phyloP scores from a whole-genome alignment of 164 flowering plant species.

The Tetracentron sinense region DNA sequence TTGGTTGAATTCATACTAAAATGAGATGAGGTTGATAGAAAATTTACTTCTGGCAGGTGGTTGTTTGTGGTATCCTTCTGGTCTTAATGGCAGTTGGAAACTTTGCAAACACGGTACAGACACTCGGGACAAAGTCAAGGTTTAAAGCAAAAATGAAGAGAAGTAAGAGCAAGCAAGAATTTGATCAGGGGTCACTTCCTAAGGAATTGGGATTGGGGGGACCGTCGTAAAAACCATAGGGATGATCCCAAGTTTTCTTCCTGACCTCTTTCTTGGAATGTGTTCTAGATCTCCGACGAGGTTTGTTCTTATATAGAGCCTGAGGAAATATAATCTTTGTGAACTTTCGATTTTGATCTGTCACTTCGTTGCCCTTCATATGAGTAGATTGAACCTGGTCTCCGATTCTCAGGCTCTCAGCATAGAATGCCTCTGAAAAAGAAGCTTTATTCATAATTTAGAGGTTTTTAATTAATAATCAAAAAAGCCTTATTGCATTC shows the following conservation, averaged over 20 bases:
- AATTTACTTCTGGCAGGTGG: conserved; percentile 43
- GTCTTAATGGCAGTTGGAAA: conserved; percentile 93
- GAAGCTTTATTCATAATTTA: too few relatives aligned
- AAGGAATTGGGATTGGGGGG: conserved; percentile 4
- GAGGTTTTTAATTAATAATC: too few relatives aligned
- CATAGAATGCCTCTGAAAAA: too few relatives aligned
- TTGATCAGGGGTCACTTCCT: conserved; percentile 26
- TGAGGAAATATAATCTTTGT: too few relatives aligned
- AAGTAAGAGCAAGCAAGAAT: conserved; percentile 69
- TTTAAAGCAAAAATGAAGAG: conserved; percentile 89
- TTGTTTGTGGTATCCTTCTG: conserved; percentile 75
- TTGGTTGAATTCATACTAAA: not conserved
- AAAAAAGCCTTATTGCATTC: too few relatives aligned
- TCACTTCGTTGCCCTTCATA: too few relatives aligned
- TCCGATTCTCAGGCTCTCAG: too few relatives aligned
- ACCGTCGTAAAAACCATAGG: not conserved
- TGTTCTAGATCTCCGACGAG: too few relatives aligned
- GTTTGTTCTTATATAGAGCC: too few relatives aligned
- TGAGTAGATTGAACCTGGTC: too few relatives aligned
- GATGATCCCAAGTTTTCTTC: not conserved
- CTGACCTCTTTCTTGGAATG: too few relatives aligned
- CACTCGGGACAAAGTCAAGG: conserved; percentile 75
- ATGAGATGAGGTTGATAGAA: conserved; percentile 1
- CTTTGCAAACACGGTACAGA: conserved; percentile 79
- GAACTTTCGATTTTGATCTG: too few relatives aligned